Conservation (phyloP, 345 rosid species). For the Melastoma malabathricum region DNA sequence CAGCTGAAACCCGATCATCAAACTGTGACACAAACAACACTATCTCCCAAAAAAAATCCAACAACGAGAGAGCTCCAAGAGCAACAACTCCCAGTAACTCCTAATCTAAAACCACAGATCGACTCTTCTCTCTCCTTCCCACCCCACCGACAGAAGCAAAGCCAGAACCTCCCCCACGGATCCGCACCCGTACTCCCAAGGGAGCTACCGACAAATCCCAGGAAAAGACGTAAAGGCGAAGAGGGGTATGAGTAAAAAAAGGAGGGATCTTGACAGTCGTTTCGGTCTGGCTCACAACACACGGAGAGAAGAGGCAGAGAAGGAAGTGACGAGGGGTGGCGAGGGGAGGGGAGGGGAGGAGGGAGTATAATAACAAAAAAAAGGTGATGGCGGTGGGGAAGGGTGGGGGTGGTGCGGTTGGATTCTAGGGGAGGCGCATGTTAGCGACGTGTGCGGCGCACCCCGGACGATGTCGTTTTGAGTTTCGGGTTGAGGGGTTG, state of each 20-base stretch:
- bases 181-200: no score
- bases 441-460: no score
- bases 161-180: no score
- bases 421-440: neutral
- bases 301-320: neutral
- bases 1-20: neutral
- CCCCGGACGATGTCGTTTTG: no score
- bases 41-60: neutral
- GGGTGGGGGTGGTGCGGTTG: neutral
- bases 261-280: slow-evolving; percentile 1
- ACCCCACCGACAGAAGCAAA: neutral
- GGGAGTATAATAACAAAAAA: neutral
- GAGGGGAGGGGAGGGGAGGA: no score
- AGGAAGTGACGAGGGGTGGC: no score
- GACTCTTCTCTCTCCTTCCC: no score
- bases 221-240: no score
- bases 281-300: neutral
- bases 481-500: no score
- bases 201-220: no score
- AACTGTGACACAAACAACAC: neutral
- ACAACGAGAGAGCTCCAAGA: neutral
- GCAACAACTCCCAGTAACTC: neutral
- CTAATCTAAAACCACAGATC: neutral
- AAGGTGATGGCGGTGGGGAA: neutral
- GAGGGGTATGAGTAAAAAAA: neutral